Evolutionary conservation across 768 basidiomycete genomes (phyloP), one percentile per base, ranked within the genome.

Genomic region (Psilocybe azurescens): DNA sequence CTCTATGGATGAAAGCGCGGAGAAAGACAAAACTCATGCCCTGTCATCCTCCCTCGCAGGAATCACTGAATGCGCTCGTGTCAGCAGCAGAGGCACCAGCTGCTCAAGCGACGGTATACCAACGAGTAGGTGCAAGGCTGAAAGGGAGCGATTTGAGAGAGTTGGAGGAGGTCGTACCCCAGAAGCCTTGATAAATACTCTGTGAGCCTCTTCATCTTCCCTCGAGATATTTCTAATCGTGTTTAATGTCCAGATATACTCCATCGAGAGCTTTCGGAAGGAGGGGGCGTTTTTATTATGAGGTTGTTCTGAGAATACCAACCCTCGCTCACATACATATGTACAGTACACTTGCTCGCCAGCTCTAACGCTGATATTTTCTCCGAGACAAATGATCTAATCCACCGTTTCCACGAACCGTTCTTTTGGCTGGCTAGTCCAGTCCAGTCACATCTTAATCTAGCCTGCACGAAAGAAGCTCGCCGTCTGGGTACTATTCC

Each of bases 1-100:
- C 66, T 3, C 20, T 53, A 14, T 67, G 66, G 66, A 52, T 67
- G 36, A 56, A 48, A 14, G 47, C 63, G 1, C 49, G 56, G 46
- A 39, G 52, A 16, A 56, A 58, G 47, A 28, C 64, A 16, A 39
- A 41, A 13, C 3, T 59, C 10, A 51, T 59, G 60, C 48, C 53
- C n/a, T 2, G 5, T 3, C 8, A 5, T 9, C 52, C 52, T 5
- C 52, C 52, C 10, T 16, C 13, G 9, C 13, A 36, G 16, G 32
- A 32, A 18, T n/a, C 30, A 3, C 32, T 53, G 13, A 53, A 32
- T 4, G 30, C 32, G 7, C 32, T 36, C n/a, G 52, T 53, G 14
- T 18, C 52, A 53, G 32, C 52, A 32, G 3, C 16, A 28, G 30
- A 16, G 5, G 50, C 50, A 11, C 33, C 33, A 7, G 7, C 33